Percentiles rank a stretch among this genome's conserved stretches.
phyloP scores from a whole-genome alignment of 306 rosid species.

The cucumber (Cucumis sativus) region Cucumber_9930_V3 NC_026657.2:7822001-7822500 shows the following conservation, averaged over 20 bases:
- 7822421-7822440: not conserved
- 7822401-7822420: conserved; percentile 38
- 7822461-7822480: conserved; percentile 5
- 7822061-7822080: not conserved
- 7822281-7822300: conserved; percentile 35
- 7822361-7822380: conserved; percentile 62
- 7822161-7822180: not conserved
- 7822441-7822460: not conserved
- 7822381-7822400: conserved; percentile 34
- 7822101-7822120: not conserved
- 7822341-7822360: conserved; percentile 40
- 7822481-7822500: conserved; percentile 15
- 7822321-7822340: conserved; percentile 61
- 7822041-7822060: not conserved
- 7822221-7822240: not conserved
- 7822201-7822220: not conserved
- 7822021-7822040: not conserved
- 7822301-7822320: conserved; percentile 47
- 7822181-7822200: not conserved
- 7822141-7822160: not conserved
- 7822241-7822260: not conserved
- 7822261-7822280: conserved; percentile 13
- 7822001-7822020: not conserved
- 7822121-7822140: not conserved
- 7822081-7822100: not conserved